Evolutionary conservation across 495 filamentous ascomycete species (phyloP).

Genomic region (Neurospora tetraspora): DNA sequence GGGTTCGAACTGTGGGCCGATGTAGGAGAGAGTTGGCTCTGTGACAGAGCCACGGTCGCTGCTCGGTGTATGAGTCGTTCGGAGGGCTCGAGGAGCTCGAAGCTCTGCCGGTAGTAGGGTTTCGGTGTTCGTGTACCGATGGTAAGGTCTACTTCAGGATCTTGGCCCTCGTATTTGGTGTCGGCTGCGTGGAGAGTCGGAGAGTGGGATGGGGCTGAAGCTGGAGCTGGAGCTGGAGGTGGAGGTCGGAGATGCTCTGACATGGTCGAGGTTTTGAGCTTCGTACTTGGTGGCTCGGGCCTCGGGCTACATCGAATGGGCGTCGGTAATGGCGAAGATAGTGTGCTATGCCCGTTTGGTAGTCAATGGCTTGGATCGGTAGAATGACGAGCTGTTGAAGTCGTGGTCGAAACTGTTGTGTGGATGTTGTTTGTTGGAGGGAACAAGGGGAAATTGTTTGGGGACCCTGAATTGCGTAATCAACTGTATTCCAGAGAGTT

Average conservation of each 20-base stretch:
- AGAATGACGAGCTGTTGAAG: not conserved
- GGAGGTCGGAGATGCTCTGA: conserved; percentile 31
- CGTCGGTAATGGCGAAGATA: not conserved
- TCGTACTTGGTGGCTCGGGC: not conserved
- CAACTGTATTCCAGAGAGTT: not conserved
- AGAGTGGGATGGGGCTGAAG: not conserved
- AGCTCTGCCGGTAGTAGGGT: conserved; percentile 55
- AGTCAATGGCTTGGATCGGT: not conserved
- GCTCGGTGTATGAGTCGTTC: conserved; percentile 15
- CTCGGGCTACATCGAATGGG: conserved; percentile 7
- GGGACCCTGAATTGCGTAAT: not conserved
- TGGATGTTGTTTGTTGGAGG: not conserved
- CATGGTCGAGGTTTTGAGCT: conserved; percentile 13
- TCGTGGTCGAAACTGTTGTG: not conserved
- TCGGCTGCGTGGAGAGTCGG: conserved; percentile 3
- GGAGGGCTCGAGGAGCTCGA: conserved; percentile 38
- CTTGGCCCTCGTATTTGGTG: conserved; percentile 9
- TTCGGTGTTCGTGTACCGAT: conserved; percentile 64
- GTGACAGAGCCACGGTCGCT: not conserved
- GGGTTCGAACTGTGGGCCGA: conserved; percentile 40
- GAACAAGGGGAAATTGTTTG: not conserved
- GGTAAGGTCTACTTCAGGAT: conserved; percentile 27
- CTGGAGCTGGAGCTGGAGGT: not conserved
- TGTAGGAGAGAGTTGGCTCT: conserved; percentile 8
- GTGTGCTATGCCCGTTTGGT: not conserved